These are phyloP conservation scores for Rossbeevera mucosa DNA, from an alignment of 768 basidiomycete genomes.

Conservation along the genomic window DNA sequence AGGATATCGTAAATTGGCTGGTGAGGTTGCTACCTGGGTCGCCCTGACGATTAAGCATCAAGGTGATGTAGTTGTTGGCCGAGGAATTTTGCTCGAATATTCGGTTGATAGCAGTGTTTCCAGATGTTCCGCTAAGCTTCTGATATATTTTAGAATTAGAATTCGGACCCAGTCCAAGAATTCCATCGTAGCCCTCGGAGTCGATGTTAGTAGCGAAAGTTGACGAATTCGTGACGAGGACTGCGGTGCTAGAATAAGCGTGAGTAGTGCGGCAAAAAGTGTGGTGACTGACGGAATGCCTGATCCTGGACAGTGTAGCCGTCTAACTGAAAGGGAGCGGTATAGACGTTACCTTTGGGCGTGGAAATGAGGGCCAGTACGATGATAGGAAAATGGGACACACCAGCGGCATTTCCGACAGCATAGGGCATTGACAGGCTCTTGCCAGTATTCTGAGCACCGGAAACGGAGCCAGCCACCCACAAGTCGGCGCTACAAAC, in stretches of 20 bases:
- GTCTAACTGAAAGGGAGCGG: slow-evolving; percentile 50
- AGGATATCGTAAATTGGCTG: slow-evolving; percentile 68
- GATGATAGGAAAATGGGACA: slow-evolving; percentile 3
- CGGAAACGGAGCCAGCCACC: slow-evolving; percentile 52
- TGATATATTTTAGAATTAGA: slow-evolving; percentile 59
- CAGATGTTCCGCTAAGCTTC: slow-evolving; percentile 45
- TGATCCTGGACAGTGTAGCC: slow-evolving; percentile 56
- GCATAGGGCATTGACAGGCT: slow-evolving; percentile 59
- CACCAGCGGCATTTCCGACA: slow-evolving; percentile 62
- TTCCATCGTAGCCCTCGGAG: slow-evolving; percentile 61
- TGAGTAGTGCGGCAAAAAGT: not conserved
- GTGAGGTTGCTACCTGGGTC: slow-evolving; percentile 46
- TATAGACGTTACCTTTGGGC: slow-evolving; percentile 49
- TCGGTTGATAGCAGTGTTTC: slow-evolving; percentile 57
- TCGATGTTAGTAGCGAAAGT: slow-evolving; percentile 60
- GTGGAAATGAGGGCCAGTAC: not conserved
- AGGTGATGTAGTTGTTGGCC: slow-evolving; percentile 58
- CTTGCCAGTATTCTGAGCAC: slow-evolving; percentile 52
- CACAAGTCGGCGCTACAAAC: slow-evolving; percentile 65
- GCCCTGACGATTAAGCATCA: slow-evolving; percentile 58
- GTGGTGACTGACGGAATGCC: slow-evolving; percentile 52
- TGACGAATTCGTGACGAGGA: slow-evolving; percentile 59
- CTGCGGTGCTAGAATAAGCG: slow-evolving; percentile 31
- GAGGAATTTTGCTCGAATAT: slow-evolving; percentile 60
- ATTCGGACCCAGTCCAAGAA: slow-evolving; percentile 78